A percentile compares a stretch with the other conserved stretches of the same genome.
Conservation (phyloP, 164 flowering plant genomes). For the Liquidambar formosana region DNA sequence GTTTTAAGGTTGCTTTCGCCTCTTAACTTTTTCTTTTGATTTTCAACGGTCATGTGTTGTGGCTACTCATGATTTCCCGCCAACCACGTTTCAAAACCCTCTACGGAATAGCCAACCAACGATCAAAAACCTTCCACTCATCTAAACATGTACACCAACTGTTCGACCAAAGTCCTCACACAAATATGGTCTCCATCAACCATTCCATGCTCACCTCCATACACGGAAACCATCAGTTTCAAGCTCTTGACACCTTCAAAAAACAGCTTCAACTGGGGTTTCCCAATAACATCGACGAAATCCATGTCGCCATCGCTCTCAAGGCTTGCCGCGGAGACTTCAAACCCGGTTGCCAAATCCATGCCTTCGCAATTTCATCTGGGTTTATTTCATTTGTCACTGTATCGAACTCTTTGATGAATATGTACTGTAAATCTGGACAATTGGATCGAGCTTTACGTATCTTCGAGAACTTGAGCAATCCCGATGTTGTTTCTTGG, state of each 20-base stretch:
- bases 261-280: constrained; percentile 34
- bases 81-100: constrained; percentile 26
- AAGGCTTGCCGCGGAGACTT: constrained; percentile 61
- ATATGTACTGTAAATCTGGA: constrained; percentile 66
- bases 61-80: constrained; percentile 33
- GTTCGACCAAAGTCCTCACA: constrained; percentile 49
- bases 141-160: constrained; percentile 33
- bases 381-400: constrained; percentile 51
- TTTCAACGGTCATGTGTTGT: too few species aligned
- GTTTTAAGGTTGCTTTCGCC: too few species aligned
- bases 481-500: constrained; percentile 76
- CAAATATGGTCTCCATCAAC: constrained; percentile 22
- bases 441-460: constrained; percentile 40
- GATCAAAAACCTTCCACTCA: constrained; percentile 16
- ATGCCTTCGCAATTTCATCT: constrained; percentile 57
- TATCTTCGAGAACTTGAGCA: constrained; percentile 45
- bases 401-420: constrained; percentile 83
- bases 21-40: too few species aligned
- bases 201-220: constrained; percentile 38
- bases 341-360: constrained; percentile 57
- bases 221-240: constrained; percentile 21
- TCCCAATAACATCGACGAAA: constrained; percentile 35
- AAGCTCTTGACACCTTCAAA: constrained; percentile 50
- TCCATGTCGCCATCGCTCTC: constrained; percentile 51
- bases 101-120: constrained; percentile 13